phyloP scores from a whole-genome alignment of 176 grass and related monocot species.

The Paspalum notatum region DNA sequence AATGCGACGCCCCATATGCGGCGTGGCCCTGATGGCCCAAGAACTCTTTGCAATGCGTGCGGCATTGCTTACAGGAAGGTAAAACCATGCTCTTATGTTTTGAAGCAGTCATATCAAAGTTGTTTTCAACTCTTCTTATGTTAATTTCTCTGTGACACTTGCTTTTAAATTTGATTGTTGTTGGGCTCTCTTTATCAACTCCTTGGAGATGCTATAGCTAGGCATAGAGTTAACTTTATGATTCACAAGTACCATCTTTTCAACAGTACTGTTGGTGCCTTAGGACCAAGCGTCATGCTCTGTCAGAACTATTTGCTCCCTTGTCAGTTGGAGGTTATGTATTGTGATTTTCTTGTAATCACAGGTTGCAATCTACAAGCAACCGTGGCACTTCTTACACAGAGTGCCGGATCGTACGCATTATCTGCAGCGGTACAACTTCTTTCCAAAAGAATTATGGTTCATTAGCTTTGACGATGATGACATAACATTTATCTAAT shows the following conservation, averaged over 20 bases:
- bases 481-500: conserved; percentile 9
- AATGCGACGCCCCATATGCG: conserved; percentile 86
- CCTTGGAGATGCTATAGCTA: conserved; percentile 5
- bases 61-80: conserved; percentile 92
- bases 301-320: not conserved
- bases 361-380: not conserved
- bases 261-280: not conserved
- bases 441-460: not conserved
- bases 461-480: not conserved
- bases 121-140: not conserved
- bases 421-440: conserved; percentile 1
- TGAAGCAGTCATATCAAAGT: not conserved
- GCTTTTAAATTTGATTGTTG: not conserved
- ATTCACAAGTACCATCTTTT: not conserved
- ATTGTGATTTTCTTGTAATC: conserved; percentile 7
- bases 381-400: not conserved
- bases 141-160: not conserved
- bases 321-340: not conserved
- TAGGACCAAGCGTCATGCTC: not conserved
- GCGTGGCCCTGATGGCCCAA: conserved; percentile 87
- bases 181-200: not conserved
- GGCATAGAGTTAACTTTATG: conserved; percentile 11
- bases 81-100: conserved; percentile 12
- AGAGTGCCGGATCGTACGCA: not conserved
- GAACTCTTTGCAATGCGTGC: conserved; percentile 93